Base-by-base conservation (phyloP, 805 yeast species). In the Spencermartinsiella europaea region DNA sequence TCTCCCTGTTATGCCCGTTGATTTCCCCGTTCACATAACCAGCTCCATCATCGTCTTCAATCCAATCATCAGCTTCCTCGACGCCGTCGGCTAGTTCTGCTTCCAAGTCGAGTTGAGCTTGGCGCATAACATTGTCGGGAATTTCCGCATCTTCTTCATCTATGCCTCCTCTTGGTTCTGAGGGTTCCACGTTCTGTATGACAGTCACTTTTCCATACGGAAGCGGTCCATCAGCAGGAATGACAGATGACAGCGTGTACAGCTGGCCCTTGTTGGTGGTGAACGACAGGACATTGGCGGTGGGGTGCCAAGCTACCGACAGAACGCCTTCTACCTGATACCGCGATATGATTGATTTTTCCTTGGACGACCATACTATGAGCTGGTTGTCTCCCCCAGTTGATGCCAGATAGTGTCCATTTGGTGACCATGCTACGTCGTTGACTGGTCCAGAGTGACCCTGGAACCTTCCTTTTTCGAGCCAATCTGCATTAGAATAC, bases 1-100 rank as follows among this genome's bases (percentile, higher is more conserved):
- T 16, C 35, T 34, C n/a, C 8, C 47, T 47, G 50, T 59, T 42
- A 49, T 49, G 36, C 60, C 58, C 19, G 58, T 49, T 28, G 38
- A 27, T 8, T 16, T 41, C 20, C 42, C 47, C 51, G 4, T 50
- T 41, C 20, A 46, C 66, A 51, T 73, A 72, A 1, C 79, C 81
- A 12, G 72, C 75, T 4, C 75, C 79, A 42, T 80, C 87, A 52
- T 79, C 88, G 57, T 82, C 89, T 21, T 76, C 79, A 21, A 77
- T 73, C 61, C 79, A 79, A 41, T 76, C 79, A 40, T 74, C 78
- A 48, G 66, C 67, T 21, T 62, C 75, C 21, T 61, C 72, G 34
- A 64, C 70, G 4, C 65, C 70, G 25, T 67, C 54, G 7, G 36
- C 55, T 35, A 51, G 53, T 17, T 58, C 63, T 19, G 62, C 62